Percentiles rank a stretch among this genome's conserved stretches.
These are phyloP conservation scores for Glonium stellatum DNA, from an alignment of 495 filamentous ascomycete genomes.

Conservation along the genomic window DNA sequence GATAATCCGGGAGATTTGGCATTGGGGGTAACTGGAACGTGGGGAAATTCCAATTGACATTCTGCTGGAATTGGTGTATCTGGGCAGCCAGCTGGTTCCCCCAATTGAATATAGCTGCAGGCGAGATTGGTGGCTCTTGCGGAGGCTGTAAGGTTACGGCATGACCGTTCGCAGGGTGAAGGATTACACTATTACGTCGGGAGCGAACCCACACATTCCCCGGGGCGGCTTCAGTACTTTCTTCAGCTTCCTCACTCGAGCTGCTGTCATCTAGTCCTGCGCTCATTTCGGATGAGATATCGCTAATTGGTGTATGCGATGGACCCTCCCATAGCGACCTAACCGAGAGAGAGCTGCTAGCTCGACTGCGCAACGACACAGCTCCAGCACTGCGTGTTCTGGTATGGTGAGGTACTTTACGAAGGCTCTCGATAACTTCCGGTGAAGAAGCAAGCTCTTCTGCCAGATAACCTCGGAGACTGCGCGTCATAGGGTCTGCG, in stretches of 20 bases:
- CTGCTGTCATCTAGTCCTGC: conserved; percentile 41
- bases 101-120: conserved; percentile 60
- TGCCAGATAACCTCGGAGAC: conserved; percentile 62
- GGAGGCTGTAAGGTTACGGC: conserved; percentile 25
- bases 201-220: conserved; percentile 15
- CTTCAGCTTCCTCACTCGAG: conserved; percentile 33
- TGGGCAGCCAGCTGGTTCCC: conserved; percentile 70
- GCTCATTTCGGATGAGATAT: conserved; percentile 34
- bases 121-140: conserved; percentile 33
- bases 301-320: conserved; percentile 40
- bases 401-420: conserved; percentile 46
- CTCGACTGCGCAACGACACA: conserved; percentile 48
- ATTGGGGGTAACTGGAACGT: conserved; percentile 49
- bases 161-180: not conserved
- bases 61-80: conserved; percentile 73
- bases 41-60: conserved; percentile 59
- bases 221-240: not conserved
- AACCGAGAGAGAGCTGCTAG: conserved; percentile 59
- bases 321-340: conserved; percentile 51
- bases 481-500: conserved; percentile 64
- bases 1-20: conserved; percentile 63
- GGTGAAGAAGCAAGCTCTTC: conserved; percentile 63
- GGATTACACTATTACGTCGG: conserved; percentile 28
- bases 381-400: conserved; percentile 53
- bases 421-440: conserved; percentile 42